Evolutionary conservation across 23 red algal species (phyloP).

Genomic region (Gracilaria domingensis): DNA sequence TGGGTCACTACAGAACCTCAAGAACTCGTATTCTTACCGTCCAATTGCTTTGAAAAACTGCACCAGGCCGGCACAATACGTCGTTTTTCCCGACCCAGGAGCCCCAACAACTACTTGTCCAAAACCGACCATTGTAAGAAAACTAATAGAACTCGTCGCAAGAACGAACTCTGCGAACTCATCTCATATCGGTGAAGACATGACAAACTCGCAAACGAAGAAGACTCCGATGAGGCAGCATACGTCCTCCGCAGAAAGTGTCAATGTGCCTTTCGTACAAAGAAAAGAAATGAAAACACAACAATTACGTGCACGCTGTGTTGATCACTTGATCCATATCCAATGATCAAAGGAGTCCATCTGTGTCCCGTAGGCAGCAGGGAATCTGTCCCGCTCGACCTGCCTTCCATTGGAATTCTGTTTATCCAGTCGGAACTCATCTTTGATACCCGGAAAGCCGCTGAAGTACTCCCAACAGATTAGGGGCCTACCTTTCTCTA

Average conservation of each 20-base stretch:
- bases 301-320: background rate
- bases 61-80: conserved; percentile 91
- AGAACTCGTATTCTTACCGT: conserved; percentile 36
- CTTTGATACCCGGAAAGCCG: too few species aligned
- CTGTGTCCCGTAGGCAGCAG: too few species aligned
- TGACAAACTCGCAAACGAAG: background rate
- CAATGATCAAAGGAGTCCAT: too few species aligned
- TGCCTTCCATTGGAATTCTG: too few species aligned
- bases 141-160: background rate
- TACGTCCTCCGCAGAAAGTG: too few species aligned
- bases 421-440: too few species aligned
- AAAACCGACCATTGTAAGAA: conserved; percentile 37
- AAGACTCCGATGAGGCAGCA: background rate
- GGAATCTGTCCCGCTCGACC: too few species aligned
- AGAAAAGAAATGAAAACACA: background rate
- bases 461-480: too few species aligned
- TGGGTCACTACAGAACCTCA: background rate
- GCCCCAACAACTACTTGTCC: conserved; percentile 94
- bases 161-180: background rate
- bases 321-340: too few species aligned
- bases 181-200: background rate
- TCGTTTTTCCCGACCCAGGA: conserved; percentile 94
- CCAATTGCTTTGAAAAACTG: conserved; percentile 64
- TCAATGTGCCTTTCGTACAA: background rate
- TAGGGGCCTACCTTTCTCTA: too few species aligned